A percentile compares a stretch with the other conserved stretches of the same genome.
These are phyloP conservation scores for Anaeramoeba ignava DNA, from an alignment of 78 protist species.

Conservation along the genomic window DNA sequence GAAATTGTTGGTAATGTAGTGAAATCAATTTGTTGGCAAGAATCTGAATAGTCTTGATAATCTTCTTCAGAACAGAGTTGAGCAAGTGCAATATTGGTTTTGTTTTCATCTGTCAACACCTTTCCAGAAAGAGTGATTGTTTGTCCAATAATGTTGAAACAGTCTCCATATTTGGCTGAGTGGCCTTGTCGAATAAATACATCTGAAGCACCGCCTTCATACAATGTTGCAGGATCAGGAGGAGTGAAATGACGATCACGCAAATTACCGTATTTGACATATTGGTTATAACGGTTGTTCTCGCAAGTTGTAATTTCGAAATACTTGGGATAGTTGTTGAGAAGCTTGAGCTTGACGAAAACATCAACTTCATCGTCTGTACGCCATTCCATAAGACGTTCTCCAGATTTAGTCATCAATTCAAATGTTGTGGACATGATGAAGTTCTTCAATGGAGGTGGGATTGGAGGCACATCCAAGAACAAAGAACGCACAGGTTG, in stretches of 20 bases:
- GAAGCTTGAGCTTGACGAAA: not conserved
- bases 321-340: slow-evolving; percentile 11
- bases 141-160: not conserved
- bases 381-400: not conserved
- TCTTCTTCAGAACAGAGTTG: not conserved
- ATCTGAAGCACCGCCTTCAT: not conserved
- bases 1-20: not conserved
- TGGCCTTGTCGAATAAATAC: not conserved
- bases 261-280: not conserved
- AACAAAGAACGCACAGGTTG: slow-evolving; percentile 8
- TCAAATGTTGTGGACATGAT: slow-evolving; percentile 12
- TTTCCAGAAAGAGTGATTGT: not conserved
- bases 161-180: not conserved
- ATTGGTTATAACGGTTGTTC: not conserved
- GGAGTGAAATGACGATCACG: not conserved
- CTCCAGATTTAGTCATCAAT: not conserved
- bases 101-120: not conserved
- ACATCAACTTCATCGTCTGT: slow-evolving; percentile 3
- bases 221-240: not conserved
- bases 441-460: slow-evolving; percentile 12
- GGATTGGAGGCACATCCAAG: slow-evolving; percentile 13
- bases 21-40: not conserved
- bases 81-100: not conserved
- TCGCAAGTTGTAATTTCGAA: slow-evolving; percentile 1
- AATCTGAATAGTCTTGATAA: not conserved